Evolutionary conservation across 2,329 filamentous ascomycete genomes (phyloP).

Genomic region (Botrytis porri): DNA sequence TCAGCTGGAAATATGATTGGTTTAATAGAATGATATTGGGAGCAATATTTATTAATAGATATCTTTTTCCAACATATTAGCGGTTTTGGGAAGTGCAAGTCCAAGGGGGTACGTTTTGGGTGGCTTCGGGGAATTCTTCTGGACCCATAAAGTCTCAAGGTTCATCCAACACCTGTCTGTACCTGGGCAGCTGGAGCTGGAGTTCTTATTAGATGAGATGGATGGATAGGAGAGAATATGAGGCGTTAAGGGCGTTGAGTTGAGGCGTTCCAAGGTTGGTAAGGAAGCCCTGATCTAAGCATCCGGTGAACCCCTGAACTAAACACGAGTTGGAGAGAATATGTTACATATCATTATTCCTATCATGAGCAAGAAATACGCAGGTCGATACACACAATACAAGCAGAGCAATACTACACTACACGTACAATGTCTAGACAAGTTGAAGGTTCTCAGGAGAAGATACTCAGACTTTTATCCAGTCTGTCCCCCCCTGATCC

Average conservation of each 20-base stretch:
- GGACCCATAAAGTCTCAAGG: neutral
- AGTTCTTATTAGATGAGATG: too few species aligned
- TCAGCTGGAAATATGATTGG: neutral
- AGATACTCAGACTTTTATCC: neutral
- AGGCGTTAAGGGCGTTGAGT: neutral
- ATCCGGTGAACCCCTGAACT: neutral
- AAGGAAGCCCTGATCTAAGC: neutral
- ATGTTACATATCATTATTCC: neutral
- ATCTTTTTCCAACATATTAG: neutral
- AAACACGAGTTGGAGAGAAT: neutral
- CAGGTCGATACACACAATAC: neutral
- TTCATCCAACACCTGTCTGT: neutral
- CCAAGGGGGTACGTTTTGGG: neutral
- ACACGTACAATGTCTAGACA: neutral
- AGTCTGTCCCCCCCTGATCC: neutral
- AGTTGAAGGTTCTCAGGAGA: neutral
- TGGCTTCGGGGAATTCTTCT: neutral
- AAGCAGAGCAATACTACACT: too few species aligned
- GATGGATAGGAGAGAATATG: neutral
- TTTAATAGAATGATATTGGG: neutral
- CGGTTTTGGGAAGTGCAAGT: neutral
- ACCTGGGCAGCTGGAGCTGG: neutral
- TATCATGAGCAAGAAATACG: neutral
- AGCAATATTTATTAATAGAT: constrained; percentile 2
- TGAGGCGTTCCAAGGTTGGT: neutral